phyloP scores from a whole-genome alignment of 148 eudicot species.

The Rhododendron vialii region DNA sequence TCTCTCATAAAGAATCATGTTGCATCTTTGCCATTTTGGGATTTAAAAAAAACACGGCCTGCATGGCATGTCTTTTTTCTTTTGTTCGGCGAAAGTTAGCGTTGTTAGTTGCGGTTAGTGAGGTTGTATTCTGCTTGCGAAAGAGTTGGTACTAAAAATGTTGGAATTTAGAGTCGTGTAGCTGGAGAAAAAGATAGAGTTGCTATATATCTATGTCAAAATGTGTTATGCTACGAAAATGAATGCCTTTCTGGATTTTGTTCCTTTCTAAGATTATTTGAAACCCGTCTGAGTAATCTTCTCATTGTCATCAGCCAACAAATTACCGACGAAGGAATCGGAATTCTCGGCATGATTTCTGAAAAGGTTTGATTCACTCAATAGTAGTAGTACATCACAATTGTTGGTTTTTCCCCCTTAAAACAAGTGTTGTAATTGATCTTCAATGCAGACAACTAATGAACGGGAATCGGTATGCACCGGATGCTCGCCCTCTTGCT shows the following conservation, averaged over 20 bases:
- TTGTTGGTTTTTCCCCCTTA: background rate
- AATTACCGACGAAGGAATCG: slow-evolving; percentile 22
- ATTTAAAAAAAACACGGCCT: no score
- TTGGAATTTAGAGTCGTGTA: no score
- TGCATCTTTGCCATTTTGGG: no score
- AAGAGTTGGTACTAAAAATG: no score
- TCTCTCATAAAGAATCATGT: no score
- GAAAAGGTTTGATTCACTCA: slow-evolving; percentile 28
- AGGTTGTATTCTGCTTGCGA: no score
- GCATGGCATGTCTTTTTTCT: no score
- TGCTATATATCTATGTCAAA: background rate
- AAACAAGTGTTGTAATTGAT: background rate
- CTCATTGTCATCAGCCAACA: slow-evolving; percentile 16
- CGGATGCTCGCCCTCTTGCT: slow-evolving; percentile 29
- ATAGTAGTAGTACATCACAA: background rate
- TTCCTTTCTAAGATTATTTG: background rate
- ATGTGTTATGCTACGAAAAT: background rate
- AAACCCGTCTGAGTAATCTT: background rate
- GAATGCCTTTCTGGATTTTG: no score
- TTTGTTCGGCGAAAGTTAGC: no score
- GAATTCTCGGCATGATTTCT: slow-evolving; percentile 28
- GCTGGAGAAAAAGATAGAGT: background rate
- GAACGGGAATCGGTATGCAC: slow-evolving; percentile 23
- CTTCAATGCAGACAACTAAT: slow-evolving; percentile 16
- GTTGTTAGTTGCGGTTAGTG: no score